These are phyloP conservation scores for Ulmus americana DNA, from an alignment of 331 rosid species.

Conservation along the genomic window DNA sequence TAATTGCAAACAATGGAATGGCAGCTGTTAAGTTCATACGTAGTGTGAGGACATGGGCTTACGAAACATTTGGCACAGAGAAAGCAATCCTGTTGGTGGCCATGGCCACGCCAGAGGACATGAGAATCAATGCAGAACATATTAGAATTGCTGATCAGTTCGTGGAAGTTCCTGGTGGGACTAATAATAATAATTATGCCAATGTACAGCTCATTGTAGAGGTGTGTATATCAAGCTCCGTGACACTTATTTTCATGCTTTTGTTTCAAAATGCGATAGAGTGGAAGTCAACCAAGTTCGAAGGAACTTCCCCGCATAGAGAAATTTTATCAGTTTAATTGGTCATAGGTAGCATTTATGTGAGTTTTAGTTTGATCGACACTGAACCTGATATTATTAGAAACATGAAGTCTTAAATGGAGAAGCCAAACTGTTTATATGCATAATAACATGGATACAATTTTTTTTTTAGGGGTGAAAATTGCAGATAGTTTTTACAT, in stretches of 20 bases:
- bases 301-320: constrained; percentile 3
- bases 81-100: constrained; percentile 94
- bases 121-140: constrained; percentile 99
- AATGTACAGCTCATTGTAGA: constrained; percentile 95
- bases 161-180: constrained; percentile 99
- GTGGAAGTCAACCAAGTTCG: constrained; percentile 1
- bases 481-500: not conserved
- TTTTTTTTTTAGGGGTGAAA: not conserved
- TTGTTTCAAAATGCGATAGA: constrained; percentile 6
- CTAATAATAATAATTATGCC: constrained; percentile 97
- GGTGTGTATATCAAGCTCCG: constrained; percentile 41
- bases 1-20: constrained; percentile 98
- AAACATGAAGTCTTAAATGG: not conserved
- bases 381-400: not conserved
- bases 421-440: not conserved
- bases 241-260: constrained; percentile 13
- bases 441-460: not conserved
- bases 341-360: not conserved
- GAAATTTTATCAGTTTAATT: constrained; percentile 6
- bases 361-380: not conserved
- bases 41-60: constrained; percentile 92
- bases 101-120: constrained; percentile 99
- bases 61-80: constrained; percentile 90
- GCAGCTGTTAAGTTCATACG: constrained; percentile 98
- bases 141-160: constrained; percentile 97